Base-by-base conservation (phyloP, 768 basidiomycete species). In the Macrolepiota albuminosa region DNA sequence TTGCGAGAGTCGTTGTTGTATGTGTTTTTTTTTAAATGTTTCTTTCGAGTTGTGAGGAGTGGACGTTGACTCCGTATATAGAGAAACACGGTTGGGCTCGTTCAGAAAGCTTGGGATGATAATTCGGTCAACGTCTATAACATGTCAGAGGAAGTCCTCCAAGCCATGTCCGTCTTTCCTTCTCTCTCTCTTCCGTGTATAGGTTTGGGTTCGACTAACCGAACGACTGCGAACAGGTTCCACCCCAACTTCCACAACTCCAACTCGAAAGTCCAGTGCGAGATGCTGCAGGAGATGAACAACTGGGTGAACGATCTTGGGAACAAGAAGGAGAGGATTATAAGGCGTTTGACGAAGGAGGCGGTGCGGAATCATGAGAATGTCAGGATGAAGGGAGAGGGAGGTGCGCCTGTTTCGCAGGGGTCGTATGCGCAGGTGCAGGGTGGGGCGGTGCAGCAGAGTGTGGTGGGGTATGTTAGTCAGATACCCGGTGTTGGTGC, bases 101-200 rank as follows among this genome's bases (percentile, higher is more conserved):
- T 95, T 10, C 84, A 81, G 46, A 86, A 85, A 64, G 91, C 92
- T 10, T 95, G 92, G 93, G 91, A 93, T 63, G 85, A 93, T 64
- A 71, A 68, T 47, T 84, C 81, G 0, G 66, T 84, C 26, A 84
- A 91, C 66, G 79, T 84, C 13, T 78, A 79, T 60, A 71, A 77
- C 42, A 65, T 84, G 10, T 81, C 79, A 0, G 87, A 90, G 51
- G 87, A 90, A 16, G 74, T 87, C 57, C 70, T 89, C 6, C 79
- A 86, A 62, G 85, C 84, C 77, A 67, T 91, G 88, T 88, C 67
- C 37, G 85, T 72, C 29, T 29, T 14, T 26, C 39, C 4, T 34
- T 21, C 36, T 14, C 13, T 37, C 45, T n/a, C 54, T 36, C 10
- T 29, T 29, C 4, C 29, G 29, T 29, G 29, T 29, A 2, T 1